Conservation (phyloP, 2,329 filamentous ascomycete genomes). For the Orbilia ellipsospora region DNA sequence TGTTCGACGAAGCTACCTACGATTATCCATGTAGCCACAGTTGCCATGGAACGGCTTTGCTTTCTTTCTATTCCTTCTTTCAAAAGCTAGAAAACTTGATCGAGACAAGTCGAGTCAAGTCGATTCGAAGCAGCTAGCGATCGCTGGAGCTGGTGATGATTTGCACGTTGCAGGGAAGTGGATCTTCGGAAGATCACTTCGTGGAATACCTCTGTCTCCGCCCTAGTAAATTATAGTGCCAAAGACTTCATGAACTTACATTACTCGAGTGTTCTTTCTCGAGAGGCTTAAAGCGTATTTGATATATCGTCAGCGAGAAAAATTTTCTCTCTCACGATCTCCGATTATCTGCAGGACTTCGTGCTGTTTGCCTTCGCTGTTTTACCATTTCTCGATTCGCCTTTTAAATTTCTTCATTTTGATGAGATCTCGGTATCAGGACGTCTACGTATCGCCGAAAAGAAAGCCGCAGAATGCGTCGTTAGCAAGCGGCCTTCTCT, state of each 20-base stretch:
- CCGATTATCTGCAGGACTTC: constrained; percentile 31
- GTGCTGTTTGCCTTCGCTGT: constrained; percentile 30
- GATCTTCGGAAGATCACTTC: constrained; percentile 53
- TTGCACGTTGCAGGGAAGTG: constrained; percentile 47
- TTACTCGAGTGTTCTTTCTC: background rate
- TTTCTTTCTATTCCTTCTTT: constrained; percentile 2
- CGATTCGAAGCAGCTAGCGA: constrained; percentile 39
- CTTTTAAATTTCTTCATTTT: no score
- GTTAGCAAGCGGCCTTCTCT: background rate
- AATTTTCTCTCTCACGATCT: constrained; percentile 4
- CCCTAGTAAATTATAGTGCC: background rate
- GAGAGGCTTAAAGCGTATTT: no score
- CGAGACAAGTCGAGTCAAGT: no score
- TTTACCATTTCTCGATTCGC: constrained; percentile 14
- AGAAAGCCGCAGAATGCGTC: constrained; percentile 28
- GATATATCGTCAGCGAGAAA: background rate
- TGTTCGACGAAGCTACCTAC: constrained; percentile 27
- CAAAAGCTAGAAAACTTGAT: constrained; percentile 42
- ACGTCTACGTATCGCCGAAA: constrained; percentile 1
- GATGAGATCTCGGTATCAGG: no score
- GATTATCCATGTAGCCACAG: constrained; percentile 42
- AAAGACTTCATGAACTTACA: no score
- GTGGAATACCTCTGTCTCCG: constrained; percentile 19
- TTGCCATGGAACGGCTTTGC: constrained; percentile 38
- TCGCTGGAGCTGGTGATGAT: constrained; percentile 46